phyloP scores from a whole-genome alignment of 192 early-diverging fungal species.

The Allomyces javanicus region DNA sequence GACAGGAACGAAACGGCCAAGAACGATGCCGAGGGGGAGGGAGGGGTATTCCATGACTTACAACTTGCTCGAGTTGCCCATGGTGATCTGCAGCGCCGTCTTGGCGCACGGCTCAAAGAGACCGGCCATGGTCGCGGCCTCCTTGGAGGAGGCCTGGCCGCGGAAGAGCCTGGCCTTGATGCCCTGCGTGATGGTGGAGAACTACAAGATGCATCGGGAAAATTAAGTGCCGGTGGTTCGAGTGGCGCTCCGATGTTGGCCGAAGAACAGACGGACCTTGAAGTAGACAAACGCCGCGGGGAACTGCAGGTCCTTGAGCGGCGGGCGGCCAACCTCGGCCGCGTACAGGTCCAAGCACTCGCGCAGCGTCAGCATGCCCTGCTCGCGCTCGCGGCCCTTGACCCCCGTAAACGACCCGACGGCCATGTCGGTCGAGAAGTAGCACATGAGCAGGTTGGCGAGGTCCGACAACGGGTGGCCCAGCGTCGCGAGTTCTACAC shows the following conservation, averaged over 20 bases:
- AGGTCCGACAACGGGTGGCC: conserved; percentile 82
- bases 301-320: conserved; percentile 60
- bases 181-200: conserved; percentile 67
- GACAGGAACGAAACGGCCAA: too few species aligned
- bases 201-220: conserved; percentile 8
- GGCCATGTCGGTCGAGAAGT: conserved; percentile 23
- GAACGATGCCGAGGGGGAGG: too few species aligned
- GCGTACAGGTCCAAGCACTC: conserved; percentile 59
- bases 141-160: conserved; percentile 64
- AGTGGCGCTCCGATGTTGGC: too few species aligned
- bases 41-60: background rate
- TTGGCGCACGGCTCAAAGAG: conserved; percentile 11
- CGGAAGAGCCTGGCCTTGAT: conserved; percentile 69
- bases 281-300: conserved; percentile 76
- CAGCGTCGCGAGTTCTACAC: conserved; percentile 58
- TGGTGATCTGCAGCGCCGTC: background rate
- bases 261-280: conserved; percentile 20
- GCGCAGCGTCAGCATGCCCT: conserved; percentile 42
- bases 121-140: conserved; percentile 10
- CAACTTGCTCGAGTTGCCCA: background rate
- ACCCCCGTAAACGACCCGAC: conserved; percentile 21
- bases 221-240: too few species aligned
- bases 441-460: conserved; percentile 63
- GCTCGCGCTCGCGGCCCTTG: conserved; percentile 11
- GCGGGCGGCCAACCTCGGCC: conserved; percentile 26